phyloP scores from a whole-genome alignment of 2,329 filamentous ascomycete genomes.

The Diaporthe batatas region DNA sequence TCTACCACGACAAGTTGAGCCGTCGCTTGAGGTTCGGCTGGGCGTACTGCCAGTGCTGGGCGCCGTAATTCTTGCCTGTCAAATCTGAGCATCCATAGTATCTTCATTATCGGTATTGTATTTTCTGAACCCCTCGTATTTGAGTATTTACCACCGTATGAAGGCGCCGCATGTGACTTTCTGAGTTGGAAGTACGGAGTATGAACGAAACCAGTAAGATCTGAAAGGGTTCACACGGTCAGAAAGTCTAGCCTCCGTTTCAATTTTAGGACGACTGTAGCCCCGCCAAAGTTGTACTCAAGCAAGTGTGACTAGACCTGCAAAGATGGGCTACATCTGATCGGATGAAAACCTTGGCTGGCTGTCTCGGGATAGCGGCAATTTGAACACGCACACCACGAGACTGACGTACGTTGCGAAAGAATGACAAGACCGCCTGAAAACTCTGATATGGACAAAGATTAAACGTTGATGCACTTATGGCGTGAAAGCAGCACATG shows the following conservation, averaged over 20 bases:
- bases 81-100: background rate
- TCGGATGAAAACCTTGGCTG: background rate
- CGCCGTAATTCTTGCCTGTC: background rate
- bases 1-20: conserved; percentile 47
- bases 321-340: background rate
- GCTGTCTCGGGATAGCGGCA: background rate
- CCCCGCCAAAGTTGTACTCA: background rate
- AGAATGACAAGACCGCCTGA: background rate
- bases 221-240: background rate
- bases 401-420: conserved; percentile 1
- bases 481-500: background rate
- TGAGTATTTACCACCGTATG: no score
- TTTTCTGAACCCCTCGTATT: no score
- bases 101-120: no score
- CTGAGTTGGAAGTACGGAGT: no score
- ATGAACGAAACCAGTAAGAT: no score
- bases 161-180: no score
- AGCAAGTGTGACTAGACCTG: no score
- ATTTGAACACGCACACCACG: background rate
- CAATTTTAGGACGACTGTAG: background rate
- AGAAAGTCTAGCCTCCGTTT: background rate
- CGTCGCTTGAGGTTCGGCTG: background rate
- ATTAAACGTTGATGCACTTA: conserved; percentile 8
- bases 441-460: conserved; percentile 1
- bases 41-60: conserved; percentile 2